Evolutionary conservation across 2,329 filamentous ascomycete species (phyloP).

Genomic region (Botrytis cinerea): DNA sequence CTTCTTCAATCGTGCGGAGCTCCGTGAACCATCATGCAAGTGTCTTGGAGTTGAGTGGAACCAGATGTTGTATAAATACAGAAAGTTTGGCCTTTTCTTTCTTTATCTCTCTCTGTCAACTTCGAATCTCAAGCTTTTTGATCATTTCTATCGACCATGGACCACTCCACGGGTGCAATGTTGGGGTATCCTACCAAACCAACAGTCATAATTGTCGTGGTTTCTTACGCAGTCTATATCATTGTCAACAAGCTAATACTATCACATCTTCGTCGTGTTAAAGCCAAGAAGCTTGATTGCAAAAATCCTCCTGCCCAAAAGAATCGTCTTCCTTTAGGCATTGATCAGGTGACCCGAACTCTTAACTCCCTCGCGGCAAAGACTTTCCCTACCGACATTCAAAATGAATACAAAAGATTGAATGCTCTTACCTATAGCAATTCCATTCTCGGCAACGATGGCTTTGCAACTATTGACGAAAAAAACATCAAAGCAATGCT

Average conservation of each 20-base stretch:
- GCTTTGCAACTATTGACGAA: slow-evolving; percentile 36
- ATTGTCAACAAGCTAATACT: not conserved
- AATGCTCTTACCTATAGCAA: slow-evolving; percentile 38
- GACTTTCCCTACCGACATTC: slow-evolving; percentile 38
- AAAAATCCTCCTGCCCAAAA: slow-evolving; percentile 32
- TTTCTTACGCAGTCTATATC: slow-evolving; percentile 6
- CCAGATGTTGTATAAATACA: not conserved
- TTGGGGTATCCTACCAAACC: slow-evolving; percentile 6
- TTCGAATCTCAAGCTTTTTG: not conserved
- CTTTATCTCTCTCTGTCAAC: not conserved
- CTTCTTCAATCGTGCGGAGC: not conserved
- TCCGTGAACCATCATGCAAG: not conserved
- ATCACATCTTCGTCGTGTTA: slow-evolving; percentile 29
- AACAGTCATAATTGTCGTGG: not conserved
- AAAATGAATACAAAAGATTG: slow-evolving; percentile 41
- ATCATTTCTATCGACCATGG: not conserved
- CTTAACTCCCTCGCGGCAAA: slow-evolving; percentile 33
- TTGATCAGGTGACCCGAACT: slow-evolving; percentile 35
- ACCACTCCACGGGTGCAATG: not conserved
- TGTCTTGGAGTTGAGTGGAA: not conserved
- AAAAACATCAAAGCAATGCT: slow-evolving; percentile 59
- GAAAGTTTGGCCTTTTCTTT: not conserved
- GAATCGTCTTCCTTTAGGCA: slow-evolving; percentile 35
- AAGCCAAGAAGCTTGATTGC: slow-evolving; percentile 37
- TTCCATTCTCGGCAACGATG: slow-evolving; percentile 30